Conservation (phyloP, 2,329 filamentous ascomycete species). For the Colletotrichum liaoningense region DNA sequence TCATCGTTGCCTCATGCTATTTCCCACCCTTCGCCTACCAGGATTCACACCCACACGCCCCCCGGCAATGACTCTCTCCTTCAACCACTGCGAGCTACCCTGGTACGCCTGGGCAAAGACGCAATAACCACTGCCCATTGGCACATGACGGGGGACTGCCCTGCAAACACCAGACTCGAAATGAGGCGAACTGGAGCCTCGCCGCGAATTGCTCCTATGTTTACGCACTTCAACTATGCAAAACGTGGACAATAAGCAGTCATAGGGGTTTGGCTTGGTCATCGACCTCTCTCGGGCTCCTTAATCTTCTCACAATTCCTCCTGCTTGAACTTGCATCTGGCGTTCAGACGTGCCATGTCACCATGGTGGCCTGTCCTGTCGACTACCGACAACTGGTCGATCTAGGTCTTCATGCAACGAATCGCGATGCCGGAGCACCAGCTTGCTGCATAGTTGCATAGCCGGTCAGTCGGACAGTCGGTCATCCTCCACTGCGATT, state of each 20-base stretch:
- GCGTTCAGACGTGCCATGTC: slow-evolving; percentile 28
- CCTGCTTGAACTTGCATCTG: slow-evolving; percentile 4
- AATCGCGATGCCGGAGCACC: slow-evolving; percentile 17
- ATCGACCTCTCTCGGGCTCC: slow-evolving; percentile 3
- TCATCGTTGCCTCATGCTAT: slow-evolving; percentile 11
- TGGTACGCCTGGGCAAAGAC: slow-evolving; percentile 14
- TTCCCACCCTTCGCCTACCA: slow-evolving; percentile 1
- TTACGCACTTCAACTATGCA: slow-evolving; percentile 24
- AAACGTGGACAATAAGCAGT: not conserved
- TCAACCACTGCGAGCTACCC: slow-evolving; percentile 9
- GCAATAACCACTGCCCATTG: slow-evolving; percentile 28
- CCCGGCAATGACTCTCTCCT: slow-evolving; percentile 8
- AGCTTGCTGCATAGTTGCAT: slow-evolving; percentile 30
- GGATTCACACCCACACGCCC: slow-evolving; percentile 25
- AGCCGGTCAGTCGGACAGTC: slow-evolving; percentile 17
- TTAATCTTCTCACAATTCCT: slow-evolving; percentile 2
- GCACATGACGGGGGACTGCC: slow-evolving; percentile 34
- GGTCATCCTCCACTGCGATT: slow-evolving; percentile 10
- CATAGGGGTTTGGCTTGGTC: slow-evolving; percentile 17
- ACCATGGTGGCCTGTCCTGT: slow-evolving; percentile 22
- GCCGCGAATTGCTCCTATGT: slow-evolving; percentile 15
- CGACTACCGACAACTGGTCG: slow-evolving; percentile 1
- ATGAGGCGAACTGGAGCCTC: slow-evolving; percentile 35
- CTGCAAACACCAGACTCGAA: slow-evolving; percentile 33
- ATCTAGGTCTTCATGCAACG: slow-evolving; percentile 19